Conservation (phyloP, 768 basidiomycete genomes). For the Russula brevipes region DNA sequence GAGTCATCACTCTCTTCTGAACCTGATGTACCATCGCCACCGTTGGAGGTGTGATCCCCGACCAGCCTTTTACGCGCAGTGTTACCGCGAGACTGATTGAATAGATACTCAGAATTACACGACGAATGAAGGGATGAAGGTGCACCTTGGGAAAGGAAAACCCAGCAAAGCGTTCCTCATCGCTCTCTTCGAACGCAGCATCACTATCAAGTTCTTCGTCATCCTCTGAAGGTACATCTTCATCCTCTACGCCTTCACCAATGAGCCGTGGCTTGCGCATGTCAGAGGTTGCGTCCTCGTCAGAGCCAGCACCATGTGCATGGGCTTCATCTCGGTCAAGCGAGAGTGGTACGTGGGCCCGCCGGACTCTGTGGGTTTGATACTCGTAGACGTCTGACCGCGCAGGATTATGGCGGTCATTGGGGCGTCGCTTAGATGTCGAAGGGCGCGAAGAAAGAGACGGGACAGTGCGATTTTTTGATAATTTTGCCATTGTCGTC, state of each 20-base stretch:
- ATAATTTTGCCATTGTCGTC: neutral
- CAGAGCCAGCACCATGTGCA: slow-evolving; percentile 28
- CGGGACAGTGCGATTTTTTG: neutral
- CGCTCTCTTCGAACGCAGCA: slow-evolving; percentile 75
- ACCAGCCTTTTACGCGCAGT: neutral
- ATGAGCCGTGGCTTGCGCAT: slow-evolving; percentile 35
- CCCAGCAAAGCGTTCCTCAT: slow-evolving; percentile 71
- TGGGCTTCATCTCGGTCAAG: slow-evolving; percentile 53
- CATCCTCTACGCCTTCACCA: slow-evolving; percentile 35
- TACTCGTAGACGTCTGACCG: slow-evolving; percentile 61
- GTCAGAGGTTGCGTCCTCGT: slow-evolving; percentile 36
- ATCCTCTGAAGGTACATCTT: slow-evolving; percentile 46
- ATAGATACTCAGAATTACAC: neutral
- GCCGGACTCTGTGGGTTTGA: slow-evolving; percentile 43
- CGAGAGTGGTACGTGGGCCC: slow-evolving; percentile 49
- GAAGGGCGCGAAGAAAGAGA: slow-evolving; percentile 22
- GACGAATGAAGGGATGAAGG: neutral
- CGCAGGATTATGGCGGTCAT: slow-evolving; percentile 25
- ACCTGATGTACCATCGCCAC: slow-evolving; percentile 35
- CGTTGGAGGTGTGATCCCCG: slow-evolving; percentile 24
- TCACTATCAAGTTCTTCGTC: slow-evolving; percentile 88
- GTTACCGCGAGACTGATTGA: slow-evolving; percentile 7
- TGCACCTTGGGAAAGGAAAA: slow-evolving; percentile 43
- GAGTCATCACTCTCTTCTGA: slow-evolving; percentile 35
- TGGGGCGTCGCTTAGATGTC: slow-evolving; percentile 36